Base-by-base conservation (phyloP, 495 filamentous ascomycete genomes). In the Cercophora newfieldiana region DNA sequence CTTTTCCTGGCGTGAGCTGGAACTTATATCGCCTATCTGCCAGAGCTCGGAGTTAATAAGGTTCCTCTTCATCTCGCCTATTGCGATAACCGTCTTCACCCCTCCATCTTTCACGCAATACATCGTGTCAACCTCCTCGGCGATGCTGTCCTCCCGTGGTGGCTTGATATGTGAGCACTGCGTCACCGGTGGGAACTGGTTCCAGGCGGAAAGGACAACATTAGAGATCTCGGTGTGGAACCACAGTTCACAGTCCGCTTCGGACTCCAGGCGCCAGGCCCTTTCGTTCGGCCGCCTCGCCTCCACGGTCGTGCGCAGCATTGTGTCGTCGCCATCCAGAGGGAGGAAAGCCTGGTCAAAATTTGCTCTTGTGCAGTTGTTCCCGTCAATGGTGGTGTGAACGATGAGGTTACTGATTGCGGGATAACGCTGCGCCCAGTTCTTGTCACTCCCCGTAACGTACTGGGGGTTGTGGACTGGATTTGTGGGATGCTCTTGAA, bases 161-260 rank as follows among this genome's bases (percentile, higher is more conserved):
- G 68, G 70, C 60, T 65, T 72, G 50, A 18, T 64, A 21, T 70
- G 63, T 29, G 62, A 72, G 19, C 19, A 60, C 53, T 72, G 66
- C 21, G 30, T 49, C 37, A 72, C 65, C 22, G 0, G 3, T 33
- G 68, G 70, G 51, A 66, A 62, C 28, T 59, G 51, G 49, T 31
- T 61, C 55, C 59, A 73, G 12, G 66, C 69, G 8, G 69, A 56
- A 29, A 73, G 68, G 4, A 69, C 64, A 24, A 73, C 31, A 55
- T 71, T 69, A 49, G 69, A 68, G 19, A 73, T 60, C 30, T 71
- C 71, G 16, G 62, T 62, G 59, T 71, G 58, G 29, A 66, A 71
- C 66, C 64, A 71, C 21, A 60, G 37, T 33, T 69, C 63, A 33
- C 59, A 59, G 62, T 73, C 71, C 26, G 63, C 66, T 49, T 69